Evolutionary conservation across 1,284 basidiomycete species (phyloP).

Genomic region (Phlebopus sp.): DNA sequence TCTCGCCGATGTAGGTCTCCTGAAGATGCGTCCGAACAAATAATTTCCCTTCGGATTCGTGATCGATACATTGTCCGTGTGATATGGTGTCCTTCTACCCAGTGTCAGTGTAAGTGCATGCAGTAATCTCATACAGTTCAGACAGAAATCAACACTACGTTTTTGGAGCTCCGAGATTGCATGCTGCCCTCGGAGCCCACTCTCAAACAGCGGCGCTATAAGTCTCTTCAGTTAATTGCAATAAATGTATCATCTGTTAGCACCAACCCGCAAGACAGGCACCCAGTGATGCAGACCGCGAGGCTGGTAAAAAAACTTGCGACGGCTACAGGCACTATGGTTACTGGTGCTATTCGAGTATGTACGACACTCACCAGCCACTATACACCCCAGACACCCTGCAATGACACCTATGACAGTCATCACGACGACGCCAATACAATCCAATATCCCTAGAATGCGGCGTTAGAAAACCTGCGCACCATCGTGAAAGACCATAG

Average conservation of each 20-base stretch:
- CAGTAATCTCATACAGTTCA: not conserved
- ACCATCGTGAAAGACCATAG: not conserved
- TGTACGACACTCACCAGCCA: slow-evolving; percentile 34
- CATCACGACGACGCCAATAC: slow-evolving; percentile 44
- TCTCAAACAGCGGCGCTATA: slow-evolving; percentile 3
- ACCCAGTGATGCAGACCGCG: slow-evolving; percentile 25
- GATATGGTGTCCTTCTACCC: not conserved
- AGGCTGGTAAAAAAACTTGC: slow-evolving; percentile 33
- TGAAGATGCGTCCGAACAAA: too few species aligned
- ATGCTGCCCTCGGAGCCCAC: slow-evolving; percentile 8
- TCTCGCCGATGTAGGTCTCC: too few species aligned
- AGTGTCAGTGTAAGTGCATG: not conserved
- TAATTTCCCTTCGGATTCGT: too few species aligned
- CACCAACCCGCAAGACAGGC: slow-evolving; percentile 25
- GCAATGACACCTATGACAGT: slow-evolving; percentile 37
- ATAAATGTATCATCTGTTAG: too few species aligned
- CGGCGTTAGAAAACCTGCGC: not conserved
- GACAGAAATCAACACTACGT: not conserved
- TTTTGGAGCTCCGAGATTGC: slow-evolving; percentile 3
- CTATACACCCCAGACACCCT: slow-evolving; percentile 44
- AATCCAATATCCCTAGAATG: slow-evolving; percentile 35
- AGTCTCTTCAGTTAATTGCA: not conserved
- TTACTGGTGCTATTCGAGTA: not conserved
- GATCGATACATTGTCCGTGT: too few species aligned
- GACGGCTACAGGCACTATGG: slow-evolving; percentile 28